Evolutionary conservation across 2,329 filamentous ascomycete species (phyloP), one percentile per base, ranked within the genome.

Genomic region (Calonectria fujianensis): DNA sequence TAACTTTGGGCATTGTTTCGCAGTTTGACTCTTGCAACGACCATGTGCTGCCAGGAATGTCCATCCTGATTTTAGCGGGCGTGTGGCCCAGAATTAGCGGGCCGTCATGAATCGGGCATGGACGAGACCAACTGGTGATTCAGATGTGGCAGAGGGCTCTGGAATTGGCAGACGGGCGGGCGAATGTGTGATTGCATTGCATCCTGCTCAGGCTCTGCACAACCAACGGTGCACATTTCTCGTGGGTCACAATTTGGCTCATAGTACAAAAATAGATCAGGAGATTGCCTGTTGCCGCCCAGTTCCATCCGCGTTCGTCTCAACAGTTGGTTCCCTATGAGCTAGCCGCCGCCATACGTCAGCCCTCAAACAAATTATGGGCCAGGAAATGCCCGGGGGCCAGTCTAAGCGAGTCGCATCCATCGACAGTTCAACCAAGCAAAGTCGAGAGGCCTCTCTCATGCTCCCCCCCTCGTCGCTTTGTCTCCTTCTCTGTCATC

Each of bases 281-380:
- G 57, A 63, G 57, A 63, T 63, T 63, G 57, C 57, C 57, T 27
- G n/a, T 39, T 63, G 32, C 37, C 57, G 35, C 57, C 37, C 57
- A 63, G 27, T 63, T 63, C 57, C 57, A 63, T 63, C 57, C 37
- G 57, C 57, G 57, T 63, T 63, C 57, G 24, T 63, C 57, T 63
- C 57, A 63, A 63, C 57, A 63, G 32, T 63, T 63, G 57, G 57
- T 29, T 63, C 57, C 57, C 57, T 39, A 24, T 63, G 35, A 63
- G 57, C 68, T 64, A 39, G 45, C 57, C 16, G 20, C 24, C 32
- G 24, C 35, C 41, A 54, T 45, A 70, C 57, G 57, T 70, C 68
- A 70, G 57, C 68, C 31, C 45, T 41, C 57, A 63, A 63, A 63
- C 57, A 63, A 63, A 63, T 41, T 63, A 63, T 63, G 57, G 57